Evolutionary conservation across 345 rosid genomes (phyloP).

Genomic region (Adansonia digitata): DNA sequence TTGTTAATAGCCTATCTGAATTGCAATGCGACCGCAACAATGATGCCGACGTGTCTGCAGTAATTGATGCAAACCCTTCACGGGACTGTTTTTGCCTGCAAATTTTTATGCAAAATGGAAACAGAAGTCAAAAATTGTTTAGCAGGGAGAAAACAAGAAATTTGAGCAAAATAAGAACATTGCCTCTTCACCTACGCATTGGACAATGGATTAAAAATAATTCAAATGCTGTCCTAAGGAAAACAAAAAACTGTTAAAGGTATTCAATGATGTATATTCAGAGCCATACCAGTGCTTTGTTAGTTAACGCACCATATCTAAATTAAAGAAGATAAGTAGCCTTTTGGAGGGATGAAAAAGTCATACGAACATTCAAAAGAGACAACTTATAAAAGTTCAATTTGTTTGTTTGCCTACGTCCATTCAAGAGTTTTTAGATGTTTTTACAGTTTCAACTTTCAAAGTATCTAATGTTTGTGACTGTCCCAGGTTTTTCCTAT

Average conservation of each 20-base stretch:
- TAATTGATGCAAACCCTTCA: slow-evolving; percentile 59
- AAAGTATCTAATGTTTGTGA: neutral
- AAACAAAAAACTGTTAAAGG: no score
- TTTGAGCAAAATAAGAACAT: neutral
- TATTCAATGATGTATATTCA: neutral
- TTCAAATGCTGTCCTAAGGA: neutral
- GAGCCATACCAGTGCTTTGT: neutral
- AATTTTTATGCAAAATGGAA: neutral
- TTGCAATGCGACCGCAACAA: slow-evolving; percentile 20
- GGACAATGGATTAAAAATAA: neutral
- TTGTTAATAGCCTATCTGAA: slow-evolving; percentile 25
- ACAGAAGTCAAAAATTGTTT: no score
- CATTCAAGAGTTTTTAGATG: neutral
- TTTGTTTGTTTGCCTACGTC: neutral
- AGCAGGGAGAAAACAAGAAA: neutral
- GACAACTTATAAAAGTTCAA: neutral
- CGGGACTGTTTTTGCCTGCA: slow-evolving; percentile 47
- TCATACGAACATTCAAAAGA: neutral
- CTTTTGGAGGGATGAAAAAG: neutral
- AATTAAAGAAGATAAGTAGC: neutral
- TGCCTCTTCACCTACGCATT: neutral
- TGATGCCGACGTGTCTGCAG: slow-evolving; percentile 28
- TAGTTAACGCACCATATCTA: neutral
- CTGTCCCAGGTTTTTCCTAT: neutral
- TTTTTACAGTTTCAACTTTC: neutral